A percentile compares a stretch with the other conserved stretches of the same genome.
These are phyloP conservation scores for Alternaria novae-zelandiae DNA, from an alignment of 2,329 filamentous ascomycete genomes.

Conservation along the genomic window DNA sequence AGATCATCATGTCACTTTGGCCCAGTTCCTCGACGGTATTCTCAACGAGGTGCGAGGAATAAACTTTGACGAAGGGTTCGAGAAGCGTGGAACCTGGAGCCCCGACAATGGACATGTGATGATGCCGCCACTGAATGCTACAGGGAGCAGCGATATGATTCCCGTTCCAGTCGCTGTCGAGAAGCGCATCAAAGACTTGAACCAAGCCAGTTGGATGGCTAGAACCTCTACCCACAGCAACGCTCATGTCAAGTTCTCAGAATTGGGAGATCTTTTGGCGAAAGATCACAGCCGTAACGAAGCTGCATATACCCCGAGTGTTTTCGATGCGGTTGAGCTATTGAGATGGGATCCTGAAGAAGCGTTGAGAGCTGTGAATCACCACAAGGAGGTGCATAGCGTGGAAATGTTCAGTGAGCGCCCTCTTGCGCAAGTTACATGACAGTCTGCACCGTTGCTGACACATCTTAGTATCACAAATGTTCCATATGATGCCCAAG, in stretches of 20 bases:
- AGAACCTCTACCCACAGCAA: slow-evolving; percentile 61
- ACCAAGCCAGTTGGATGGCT: slow-evolving; percentile 67
- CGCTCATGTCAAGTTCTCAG: slow-evolving; percentile 60
- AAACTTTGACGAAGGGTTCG: slow-evolving; percentile 24
- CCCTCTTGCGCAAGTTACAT: neutral
- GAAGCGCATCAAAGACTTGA: slow-evolving; percentile 23
- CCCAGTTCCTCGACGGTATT: slow-evolving; percentile 22
- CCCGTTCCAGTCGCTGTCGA: slow-evolving; percentile 20
- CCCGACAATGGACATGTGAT: slow-evolving; percentile 12
- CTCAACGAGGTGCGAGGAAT: slow-evolving; percentile 24
- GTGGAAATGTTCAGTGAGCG: slow-evolving; percentile 49
- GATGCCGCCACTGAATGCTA: slow-evolving; percentile 14
- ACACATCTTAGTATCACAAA: slow-evolving; percentile 61
- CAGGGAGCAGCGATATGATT: neutral
- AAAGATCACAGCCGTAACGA: slow-evolving; percentile 64
- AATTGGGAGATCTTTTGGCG: slow-evolving; percentile 68
- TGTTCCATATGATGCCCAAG: slow-evolving; percentile 65
- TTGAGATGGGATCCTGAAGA: slow-evolving; percentile 51
- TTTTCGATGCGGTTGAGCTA: slow-evolving; percentile 57
- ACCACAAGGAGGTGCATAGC: slow-evolving; percentile 28
- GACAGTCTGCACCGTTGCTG: neutral
- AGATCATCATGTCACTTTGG: slow-evolving; percentile 12
- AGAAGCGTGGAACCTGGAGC: slow-evolving; percentile 19
- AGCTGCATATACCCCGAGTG: slow-evolving; percentile 63
- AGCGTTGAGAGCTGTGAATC: slow-evolving; percentile 28